Evolutionary conservation across 1,284 basidiomycete species (phyloP).

Genomic region (Ceratobasidium sp.): DNA sequence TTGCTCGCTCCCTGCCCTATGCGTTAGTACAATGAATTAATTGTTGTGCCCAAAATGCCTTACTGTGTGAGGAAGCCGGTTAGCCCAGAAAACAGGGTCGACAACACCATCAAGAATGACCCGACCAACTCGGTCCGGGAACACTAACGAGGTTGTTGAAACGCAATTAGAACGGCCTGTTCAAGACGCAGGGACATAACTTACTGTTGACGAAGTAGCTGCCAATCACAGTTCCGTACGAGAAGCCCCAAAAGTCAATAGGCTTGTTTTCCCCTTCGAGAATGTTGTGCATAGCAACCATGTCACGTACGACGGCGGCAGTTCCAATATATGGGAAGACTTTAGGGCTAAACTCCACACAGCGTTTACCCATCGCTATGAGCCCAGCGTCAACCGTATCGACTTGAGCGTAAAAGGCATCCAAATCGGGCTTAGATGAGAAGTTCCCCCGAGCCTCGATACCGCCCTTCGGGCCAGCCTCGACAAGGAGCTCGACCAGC

Average conservation of each 20-base stretch:
- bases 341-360: background rate
- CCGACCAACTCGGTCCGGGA: slow-evolving; percentile 1
- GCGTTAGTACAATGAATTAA: no score
- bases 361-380: background rate
- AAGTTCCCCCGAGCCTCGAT: slow-evolving; percentile 12
- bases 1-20: background rate
- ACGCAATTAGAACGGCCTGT: background rate
- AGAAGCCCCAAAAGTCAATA: slow-evolving; percentile 37
- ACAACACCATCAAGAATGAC: slow-evolving; percentile 8
- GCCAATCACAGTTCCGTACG: slow-evolving; percentile 11
- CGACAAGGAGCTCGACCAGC: background rate
- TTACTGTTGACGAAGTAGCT: slow-evolving; percentile 10
- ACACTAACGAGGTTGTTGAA: background rate
- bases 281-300: slow-evolving; percentile 29
- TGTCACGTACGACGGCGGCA: slow-evolving; percentile 16
- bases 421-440: background rate
- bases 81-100: background rate
- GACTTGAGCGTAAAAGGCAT: background rate
- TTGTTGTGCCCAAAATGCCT: background rate
- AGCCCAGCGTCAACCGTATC: background rate
- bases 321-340: background rate
- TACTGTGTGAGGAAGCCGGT: background rate
- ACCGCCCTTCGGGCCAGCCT: background rate
- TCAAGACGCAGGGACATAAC: background rate
- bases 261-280: background rate